Percentiles rank a stretch among this genome's conserved stretches.
Conservation (phyloP, 129 eudicot species). For the Pulicaria dysenterica region DNA sequence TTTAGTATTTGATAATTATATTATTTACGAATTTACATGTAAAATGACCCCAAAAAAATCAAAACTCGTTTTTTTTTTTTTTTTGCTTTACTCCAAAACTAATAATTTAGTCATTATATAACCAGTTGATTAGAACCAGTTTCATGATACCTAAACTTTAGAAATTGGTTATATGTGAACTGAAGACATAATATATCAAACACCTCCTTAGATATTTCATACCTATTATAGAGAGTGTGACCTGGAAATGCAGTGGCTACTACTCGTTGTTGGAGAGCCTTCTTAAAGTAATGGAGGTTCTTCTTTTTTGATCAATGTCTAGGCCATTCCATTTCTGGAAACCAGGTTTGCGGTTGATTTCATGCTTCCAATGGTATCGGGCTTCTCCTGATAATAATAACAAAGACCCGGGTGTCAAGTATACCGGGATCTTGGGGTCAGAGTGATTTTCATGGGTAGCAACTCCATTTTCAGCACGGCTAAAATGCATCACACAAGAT, state of each 20-base stretch:
- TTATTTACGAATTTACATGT: background rate
- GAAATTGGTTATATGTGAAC: too few relatives aligned
- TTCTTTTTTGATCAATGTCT: constrained; percentile 70
- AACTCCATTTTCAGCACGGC: constrained; percentile 40
- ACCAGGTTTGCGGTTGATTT: constrained; percentile 84
- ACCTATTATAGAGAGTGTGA: background rate
- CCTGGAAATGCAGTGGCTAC: constrained; percentile 17
- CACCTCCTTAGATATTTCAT: background rate
- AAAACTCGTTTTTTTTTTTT: too few relatives aligned
- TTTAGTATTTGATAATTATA: background rate
- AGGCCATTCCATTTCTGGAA: constrained; percentile 72
- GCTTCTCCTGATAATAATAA: constrained; percentile 85
- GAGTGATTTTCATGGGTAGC: constrained; percentile 15
- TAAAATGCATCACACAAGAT: constrained; percentile 85
- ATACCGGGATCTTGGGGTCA: constrained; percentile 47
- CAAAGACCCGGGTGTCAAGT: constrained; percentile 73
- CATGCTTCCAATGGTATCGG: constrained; percentile 85
- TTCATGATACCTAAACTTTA: too few relatives aligned
- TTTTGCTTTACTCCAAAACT: too few relatives aligned
- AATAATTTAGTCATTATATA: too few relatives aligned
- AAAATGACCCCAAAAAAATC: background rate
- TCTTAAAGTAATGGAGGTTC: constrained; percentile 75
- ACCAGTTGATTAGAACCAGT: too few relatives aligned
- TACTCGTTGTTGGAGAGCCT: constrained; percentile 57
- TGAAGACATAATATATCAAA: too few relatives aligned